Evolutionary conservation across 371 early-diverging fungal species (phyloP), one percentile per base, ranked within the genome.

Genomic region (Mortierella sp.): DNA sequence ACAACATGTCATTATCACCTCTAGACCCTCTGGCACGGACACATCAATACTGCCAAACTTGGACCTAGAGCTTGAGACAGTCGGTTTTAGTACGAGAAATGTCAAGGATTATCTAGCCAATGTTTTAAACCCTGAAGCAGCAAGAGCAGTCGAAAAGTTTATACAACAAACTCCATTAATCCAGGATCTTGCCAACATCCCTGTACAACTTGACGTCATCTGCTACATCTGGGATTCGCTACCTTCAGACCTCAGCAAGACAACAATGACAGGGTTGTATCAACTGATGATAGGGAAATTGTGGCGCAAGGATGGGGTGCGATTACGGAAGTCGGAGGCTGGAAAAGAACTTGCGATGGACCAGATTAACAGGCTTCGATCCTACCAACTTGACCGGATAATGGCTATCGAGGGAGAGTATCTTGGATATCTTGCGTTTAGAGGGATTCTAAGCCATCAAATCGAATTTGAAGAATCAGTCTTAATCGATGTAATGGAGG

Each of bases 11-110:
- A 41, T 58, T 60, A 61, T 8, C 61, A 36, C 36, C 7, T 36
- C 36, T 36, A 36, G 36, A 36, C 36, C 36, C 36, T 36, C 36
- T 36, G 36, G 72, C 28, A 3, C 65, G 52, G 62, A 72, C 38
- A 59, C 24, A 15, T 38, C 22, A 59, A 22, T 61, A 10, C 50
- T 72, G 28, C 72, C n/a, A 2, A 1, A 43, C 10, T 58, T 72
- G 4, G 72, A 72, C 41, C 66, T 72, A 60, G 72, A 72, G 52
- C 62, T 72, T 11, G 72, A 72, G 55, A 66, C 67, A 0, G 55
- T 72, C 22, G 72, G 72, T 53, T 72, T 72, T 45, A 72, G 72
- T 45, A 57, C 48, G 55, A 59, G 66, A 45, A 55, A 72, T 45
- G 67, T 72, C 57, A 50, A 43, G 4, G 72, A 66, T 7, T 72